phyloP scores from a whole-genome alignment of 495 filamentous ascomycete genomes.

The Jackrogersella minutella region DNA sequence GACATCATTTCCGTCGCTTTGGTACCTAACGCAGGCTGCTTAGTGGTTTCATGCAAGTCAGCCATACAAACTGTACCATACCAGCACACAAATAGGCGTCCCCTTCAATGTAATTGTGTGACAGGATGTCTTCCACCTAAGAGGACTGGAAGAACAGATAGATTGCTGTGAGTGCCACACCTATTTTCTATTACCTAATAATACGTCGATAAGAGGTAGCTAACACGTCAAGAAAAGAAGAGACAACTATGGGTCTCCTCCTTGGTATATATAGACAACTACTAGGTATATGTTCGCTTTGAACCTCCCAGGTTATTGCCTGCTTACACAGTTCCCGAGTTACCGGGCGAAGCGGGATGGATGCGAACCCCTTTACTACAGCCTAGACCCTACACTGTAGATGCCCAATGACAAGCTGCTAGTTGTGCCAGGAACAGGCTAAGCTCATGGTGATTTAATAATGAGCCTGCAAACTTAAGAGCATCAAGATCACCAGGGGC shows the following conservation, averaged over 20 bases:
- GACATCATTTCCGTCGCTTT: slow-evolving; percentile 35
- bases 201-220: background rate
- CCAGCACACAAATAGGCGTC: background rate
- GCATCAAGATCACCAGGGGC: slow-evolving; percentile 34
- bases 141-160: background rate
- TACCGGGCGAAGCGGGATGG: background rate
- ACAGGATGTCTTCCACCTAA: slow-evolving; percentile 3
- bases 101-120: slow-evolving; percentile 25
- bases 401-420: slow-evolving; percentile 17
- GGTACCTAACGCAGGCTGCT: slow-evolving; percentile 15
- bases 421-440: slow-evolving; percentile 30
- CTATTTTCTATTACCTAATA: background rate
- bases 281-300: too few species aligned
- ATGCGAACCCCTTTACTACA: background rate
- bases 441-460: slow-evolving; percentile 17
- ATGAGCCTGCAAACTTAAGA: slow-evolving; percentile 15
- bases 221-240: background rate
- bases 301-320: too few species aligned
- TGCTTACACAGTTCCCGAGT: too few species aligned
- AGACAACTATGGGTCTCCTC: background rate
- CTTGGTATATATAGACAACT: background rate
- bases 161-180: background rate
- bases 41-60: slow-evolving; percentile 36
- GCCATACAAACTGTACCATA: background rate
- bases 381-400: background rate